A percentile compares a stretch with the other conserved stretches of the same genome.
Conservation (phyloP, 164 flowering plant species). For the Euptelea pleiosperma region DNA sequence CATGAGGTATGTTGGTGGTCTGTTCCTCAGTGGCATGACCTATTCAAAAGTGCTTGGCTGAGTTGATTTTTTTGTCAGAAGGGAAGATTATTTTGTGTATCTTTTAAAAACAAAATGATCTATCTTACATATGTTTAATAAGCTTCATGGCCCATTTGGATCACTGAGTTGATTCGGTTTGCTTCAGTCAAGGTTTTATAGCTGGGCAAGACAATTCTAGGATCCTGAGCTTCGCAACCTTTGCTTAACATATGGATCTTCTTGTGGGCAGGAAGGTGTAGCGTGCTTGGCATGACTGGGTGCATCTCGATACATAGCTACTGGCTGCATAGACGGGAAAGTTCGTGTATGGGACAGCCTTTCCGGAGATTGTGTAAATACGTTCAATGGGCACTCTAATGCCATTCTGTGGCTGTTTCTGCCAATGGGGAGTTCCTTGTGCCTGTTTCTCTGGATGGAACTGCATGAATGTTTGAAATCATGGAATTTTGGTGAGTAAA, state of each 20-base stretch:
- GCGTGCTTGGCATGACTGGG: slow-evolving; percentile 78
- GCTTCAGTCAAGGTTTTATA: no score
- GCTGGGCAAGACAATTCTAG: no score
- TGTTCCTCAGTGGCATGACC: background rate
- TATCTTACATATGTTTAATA: no score
- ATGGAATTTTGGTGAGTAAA: slow-evolving; percentile 36
- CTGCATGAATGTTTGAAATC: slow-evolving; percentile 80
- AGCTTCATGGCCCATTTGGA: no score
- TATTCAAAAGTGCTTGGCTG: no score
- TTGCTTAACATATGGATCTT: background rate
- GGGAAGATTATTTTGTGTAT: no score
- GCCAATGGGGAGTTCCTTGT: slow-evolving; percentile 55
- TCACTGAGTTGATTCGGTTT: no score
- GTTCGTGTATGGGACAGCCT: slow-evolving; percentile 85
- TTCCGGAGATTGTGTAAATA: slow-evolving; percentile 60
- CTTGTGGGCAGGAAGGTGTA: slow-evolving; percentile 62
- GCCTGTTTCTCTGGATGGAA: slow-evolving; percentile 64
- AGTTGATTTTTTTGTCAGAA: background rate
- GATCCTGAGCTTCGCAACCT: background rate
- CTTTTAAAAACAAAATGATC: no score
- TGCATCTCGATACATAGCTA: slow-evolving; percentile 51
- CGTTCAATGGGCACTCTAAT: slow-evolving; percentile 63
- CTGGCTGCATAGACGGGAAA: slow-evolving; percentile 74
- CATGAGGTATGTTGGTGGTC: slow-evolving; percentile 54
- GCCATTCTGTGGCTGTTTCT: slow-evolving; percentile 57